Conservation (phyloP, 805 yeast genomes). For the Barnettozyma sp. region DNA sequence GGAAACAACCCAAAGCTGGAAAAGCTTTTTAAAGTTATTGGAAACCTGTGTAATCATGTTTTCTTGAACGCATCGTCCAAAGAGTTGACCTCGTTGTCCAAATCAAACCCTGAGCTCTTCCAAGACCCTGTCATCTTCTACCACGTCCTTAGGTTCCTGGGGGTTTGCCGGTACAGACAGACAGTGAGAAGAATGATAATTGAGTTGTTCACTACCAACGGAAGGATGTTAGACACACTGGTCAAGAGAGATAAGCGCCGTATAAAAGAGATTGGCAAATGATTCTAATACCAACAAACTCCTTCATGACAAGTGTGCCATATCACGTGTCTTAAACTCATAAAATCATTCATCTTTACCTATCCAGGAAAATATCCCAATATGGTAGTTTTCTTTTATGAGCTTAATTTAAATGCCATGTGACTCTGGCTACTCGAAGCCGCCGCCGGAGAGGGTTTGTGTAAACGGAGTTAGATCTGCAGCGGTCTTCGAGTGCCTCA, state of each 20-base stretch:
- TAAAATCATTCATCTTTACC: not conserved
- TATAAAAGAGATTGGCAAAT: slow-evolving; percentile 14
- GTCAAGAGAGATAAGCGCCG: slow-evolving; percentile 39
- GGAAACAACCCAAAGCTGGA: slow-evolving; percentile 25
- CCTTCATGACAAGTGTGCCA: not conserved
- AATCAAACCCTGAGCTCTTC: slow-evolving; percentile 44
- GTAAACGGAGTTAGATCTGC: too few relatives aligned
- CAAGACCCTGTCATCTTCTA: slow-evolving; percentile 49
- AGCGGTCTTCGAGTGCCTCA: too few relatives aligned
- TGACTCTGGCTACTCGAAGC: slow-evolving; percentile 4
- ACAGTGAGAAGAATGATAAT: slow-evolving; percentile 58
- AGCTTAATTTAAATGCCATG: too few relatives aligned
- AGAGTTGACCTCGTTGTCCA: slow-evolving; percentile 48
- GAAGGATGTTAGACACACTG: slow-evolving; percentile 44
- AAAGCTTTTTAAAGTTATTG: slow-evolving; percentile 33
- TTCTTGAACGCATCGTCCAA: slow-evolving; percentile 48
- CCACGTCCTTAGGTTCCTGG: slow-evolving; percentile 45
- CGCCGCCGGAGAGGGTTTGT: slow-evolving; percentile 1
- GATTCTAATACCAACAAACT: too few relatives aligned
- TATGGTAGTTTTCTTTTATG: not conserved
- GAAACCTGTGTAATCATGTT: slow-evolving; percentile 51
- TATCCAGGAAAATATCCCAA: slow-evolving; percentile 1
- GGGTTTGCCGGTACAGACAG: slow-evolving; percentile 51
- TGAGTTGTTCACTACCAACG: slow-evolving; percentile 49
- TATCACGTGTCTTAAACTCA: slow-evolving; percentile 1